phyloP scores from a whole-genome alignment of 768 basidiomycete species.

The Leccinum boreale region DNA sequence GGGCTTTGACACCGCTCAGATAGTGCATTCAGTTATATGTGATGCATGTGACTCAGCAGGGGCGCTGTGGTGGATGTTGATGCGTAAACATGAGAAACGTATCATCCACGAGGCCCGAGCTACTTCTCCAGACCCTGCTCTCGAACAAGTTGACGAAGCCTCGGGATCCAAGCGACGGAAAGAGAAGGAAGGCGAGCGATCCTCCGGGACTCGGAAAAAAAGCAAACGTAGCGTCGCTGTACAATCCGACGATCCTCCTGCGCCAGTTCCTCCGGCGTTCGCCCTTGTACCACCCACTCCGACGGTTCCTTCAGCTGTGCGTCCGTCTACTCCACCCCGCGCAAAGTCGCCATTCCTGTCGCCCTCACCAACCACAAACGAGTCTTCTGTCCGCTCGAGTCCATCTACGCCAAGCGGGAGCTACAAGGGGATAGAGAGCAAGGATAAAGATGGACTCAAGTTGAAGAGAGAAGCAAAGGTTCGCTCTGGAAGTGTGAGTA shows the following conservation, averaged over 20 bases:
- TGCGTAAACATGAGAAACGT: constrained; percentile 70
- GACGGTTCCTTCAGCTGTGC: constrained; percentile 40
- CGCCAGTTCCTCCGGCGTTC: constrained; percentile 52
- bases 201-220: constrained; percentile 21
- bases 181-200: constrained; percentile 26
- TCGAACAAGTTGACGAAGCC: constrained; percentile 16
- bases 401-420: constrained; percentile 70
- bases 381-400: constrained; percentile 52
- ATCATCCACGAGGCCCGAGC: constrained; percentile 37
- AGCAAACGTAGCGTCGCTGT: constrained; percentile 32
- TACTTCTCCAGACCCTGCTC: constrained; percentile 14
- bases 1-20: constrained; percentile 92
- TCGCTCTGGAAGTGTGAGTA: constrained; percentile 87
- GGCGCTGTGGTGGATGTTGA: constrained; percentile 96
- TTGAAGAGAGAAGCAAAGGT: constrained; percentile 55
- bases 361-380: constrained; percentile 51
- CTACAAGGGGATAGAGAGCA: constrained; percentile 45
- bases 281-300: constrained; percentile 79
- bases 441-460: constrained; percentile 48
- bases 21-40: constrained; percentile 87
- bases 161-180: constrained; percentile 30
- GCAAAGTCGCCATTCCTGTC: constrained; percentile 53
- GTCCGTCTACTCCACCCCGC: constrained; percentile 51
- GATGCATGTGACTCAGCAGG: constrained; percentile 92
- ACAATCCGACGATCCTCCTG: constrained; percentile 44